Conservation (phyloP, 148 eudicot species). For the Cornus kousa region DNA sequence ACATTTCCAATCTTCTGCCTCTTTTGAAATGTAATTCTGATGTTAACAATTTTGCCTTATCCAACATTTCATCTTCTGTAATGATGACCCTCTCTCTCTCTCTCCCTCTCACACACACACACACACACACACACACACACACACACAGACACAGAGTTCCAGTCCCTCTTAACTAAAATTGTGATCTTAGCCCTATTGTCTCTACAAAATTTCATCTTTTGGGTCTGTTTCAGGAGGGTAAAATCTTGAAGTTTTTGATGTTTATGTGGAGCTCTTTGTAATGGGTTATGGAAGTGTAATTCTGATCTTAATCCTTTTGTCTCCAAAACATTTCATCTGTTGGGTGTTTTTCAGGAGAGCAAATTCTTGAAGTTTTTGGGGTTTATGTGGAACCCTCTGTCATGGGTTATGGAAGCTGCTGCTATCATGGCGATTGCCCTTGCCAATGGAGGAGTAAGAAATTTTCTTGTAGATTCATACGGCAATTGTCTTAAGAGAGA, state of each 20-base stretch:
- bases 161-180: no score
- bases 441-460: constrained; percentile 98
- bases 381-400: constrained; percentile 99
- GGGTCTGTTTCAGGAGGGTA: no score
- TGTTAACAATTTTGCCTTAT: neutral
- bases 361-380: constrained; percentile 95
- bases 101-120: no score
- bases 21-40: constrained; percentile 9
- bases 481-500: neutral
- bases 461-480: neutral
- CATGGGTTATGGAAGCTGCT: constrained; percentile 99
- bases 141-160: no score
- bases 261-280: no score
- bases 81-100: no score
- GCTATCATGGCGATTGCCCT: constrained; percentile 99
- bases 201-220: no score
- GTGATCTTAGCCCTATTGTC: no score
- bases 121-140: no score
- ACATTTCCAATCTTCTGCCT: neutral
- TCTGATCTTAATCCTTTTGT: constrained; percentile 3
- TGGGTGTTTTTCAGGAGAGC: constrained; percentile 76
- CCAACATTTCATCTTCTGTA: neutral
- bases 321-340: neutral
- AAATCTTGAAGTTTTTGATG: no score
- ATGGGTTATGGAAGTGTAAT: neutral